These are phyloP conservation scores for Fusarium sp. DNA, from an alignment of 2,329 filamentous ascomycete genomes.

Conservation along the genomic window DNA sequence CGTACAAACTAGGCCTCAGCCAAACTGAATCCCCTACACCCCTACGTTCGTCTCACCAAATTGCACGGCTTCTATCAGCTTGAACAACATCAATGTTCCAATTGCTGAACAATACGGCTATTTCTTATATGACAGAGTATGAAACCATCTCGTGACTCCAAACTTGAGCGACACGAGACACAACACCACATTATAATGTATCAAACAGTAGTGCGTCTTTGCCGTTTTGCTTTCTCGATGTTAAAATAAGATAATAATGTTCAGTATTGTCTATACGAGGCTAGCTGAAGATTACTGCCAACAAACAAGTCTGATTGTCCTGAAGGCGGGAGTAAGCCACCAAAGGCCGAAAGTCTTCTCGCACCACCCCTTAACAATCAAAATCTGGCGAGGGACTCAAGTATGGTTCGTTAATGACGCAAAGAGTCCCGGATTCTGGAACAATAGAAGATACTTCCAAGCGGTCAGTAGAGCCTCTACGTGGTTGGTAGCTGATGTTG, in stretches of 20 bases:
- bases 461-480: background rate
- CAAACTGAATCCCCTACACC: background rate
- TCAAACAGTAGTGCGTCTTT: background rate
- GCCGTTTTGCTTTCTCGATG: background rate
- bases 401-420: background rate
- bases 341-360: constrained; percentile 12
- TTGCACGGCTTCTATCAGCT: too few species aligned
- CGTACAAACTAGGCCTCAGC: background rate
- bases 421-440: constrained; percentile 16
- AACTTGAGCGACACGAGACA: background rate
- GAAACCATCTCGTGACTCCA: background rate
- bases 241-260: too few species aligned
- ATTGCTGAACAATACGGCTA: background rate
- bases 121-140: background rate
- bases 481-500: background rate
- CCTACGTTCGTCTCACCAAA: too few species aligned
- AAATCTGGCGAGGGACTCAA: background rate
- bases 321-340: constrained; percentile 18
- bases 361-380: constrained; percentile 5
- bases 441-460: constrained; percentile 12
- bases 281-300: background rate
- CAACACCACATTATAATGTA: background rate
- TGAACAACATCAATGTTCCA: background rate
- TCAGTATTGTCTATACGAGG: background rate
- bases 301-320: constrained; percentile 10